Conservation (phyloP, 495 filamentous ascomycete genomes). For the Neurospora discreta region DNA sequence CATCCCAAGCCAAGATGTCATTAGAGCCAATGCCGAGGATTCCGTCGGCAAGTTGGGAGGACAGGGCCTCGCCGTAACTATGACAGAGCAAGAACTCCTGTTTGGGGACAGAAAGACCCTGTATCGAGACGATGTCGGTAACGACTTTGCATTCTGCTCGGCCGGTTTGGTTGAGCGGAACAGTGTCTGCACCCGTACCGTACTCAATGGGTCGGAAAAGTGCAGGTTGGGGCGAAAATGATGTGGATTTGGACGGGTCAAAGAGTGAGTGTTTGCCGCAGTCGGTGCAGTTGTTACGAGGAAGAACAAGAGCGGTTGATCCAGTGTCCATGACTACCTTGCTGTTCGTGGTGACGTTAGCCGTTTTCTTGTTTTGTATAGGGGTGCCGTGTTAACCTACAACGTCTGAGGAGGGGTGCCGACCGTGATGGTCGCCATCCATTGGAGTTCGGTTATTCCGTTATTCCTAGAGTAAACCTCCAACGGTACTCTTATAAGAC, state of each 20-base stretch:
- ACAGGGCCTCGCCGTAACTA: constrained; percentile 11
- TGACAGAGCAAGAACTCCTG: constrained; percentile 18
- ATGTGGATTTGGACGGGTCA: constrained; percentile 6
- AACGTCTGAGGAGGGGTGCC: constrained; percentile 16
- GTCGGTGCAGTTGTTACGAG: constrained; percentile 12
- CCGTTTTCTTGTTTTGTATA: neutral
- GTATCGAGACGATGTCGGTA: constrained; percentile 19
- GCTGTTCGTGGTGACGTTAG: neutral
- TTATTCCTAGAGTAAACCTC: neutral
- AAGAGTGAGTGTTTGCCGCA: constrained; percentile 10
- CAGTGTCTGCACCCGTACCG: constrained; percentile 11
- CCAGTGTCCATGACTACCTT: constrained; percentile 21
- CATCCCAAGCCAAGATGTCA: neutral
- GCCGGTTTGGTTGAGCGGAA: constrained; percentile 1
- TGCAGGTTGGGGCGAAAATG: constrained; percentile 8
- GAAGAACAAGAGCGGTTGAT: constrained; percentile 11
- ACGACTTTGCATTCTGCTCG: constrained; percentile 13
- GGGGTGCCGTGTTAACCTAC: neutral
- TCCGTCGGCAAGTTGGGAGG: constrained; percentile 17
- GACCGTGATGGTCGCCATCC: constrained; percentile 15
- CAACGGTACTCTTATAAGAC: neutral
- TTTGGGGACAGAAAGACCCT: constrained; percentile 1
- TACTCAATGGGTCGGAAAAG: constrained; percentile 1
- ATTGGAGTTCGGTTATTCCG: constrained; percentile 9
- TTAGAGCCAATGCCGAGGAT: constrained; percentile 21